Conservation (phyloP, 805 yeast genomes). For the Priceomyces castillae region DNA sequence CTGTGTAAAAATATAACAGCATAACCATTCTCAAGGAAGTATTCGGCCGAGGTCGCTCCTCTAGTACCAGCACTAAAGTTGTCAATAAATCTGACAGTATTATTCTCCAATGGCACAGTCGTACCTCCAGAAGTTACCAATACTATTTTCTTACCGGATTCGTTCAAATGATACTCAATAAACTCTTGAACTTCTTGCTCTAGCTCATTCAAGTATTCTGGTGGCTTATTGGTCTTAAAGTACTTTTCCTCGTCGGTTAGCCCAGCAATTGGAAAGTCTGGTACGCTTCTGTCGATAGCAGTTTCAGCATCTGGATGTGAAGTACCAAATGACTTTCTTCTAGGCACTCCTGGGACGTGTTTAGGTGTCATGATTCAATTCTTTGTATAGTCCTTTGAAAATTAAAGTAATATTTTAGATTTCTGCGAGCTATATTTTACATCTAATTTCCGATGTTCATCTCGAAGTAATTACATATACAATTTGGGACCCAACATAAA, state of each 20-base stretch:
- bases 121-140: slow-evolving; percentile 96
- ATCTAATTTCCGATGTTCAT: neutral
- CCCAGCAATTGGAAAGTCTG: slow-evolving; percentile 76
- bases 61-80: slow-evolving; percentile 97
- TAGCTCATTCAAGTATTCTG: slow-evolving; percentile 66
- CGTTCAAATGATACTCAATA: slow-evolving; percentile 49
- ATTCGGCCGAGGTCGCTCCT: slow-evolving; percentile 95
- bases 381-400: neutral
- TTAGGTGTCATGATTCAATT: slow-evolving; percentile 4
- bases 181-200: slow-evolving; percentile 58
- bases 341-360: slow-evolving; percentile 4
- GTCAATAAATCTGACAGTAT: slow-evolving; percentile 94
- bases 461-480: neutral
- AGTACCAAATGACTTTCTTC: slow-evolving; percentile 39
- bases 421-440: neutral
- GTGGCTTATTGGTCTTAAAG: slow-evolving; percentile 70
- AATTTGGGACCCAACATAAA: neutral
- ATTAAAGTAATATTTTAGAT: too few species aligned
- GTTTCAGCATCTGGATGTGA: slow-evolving; percentile 64
- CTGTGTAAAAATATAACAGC: slow-evolving; percentile 92
- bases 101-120: slow-evolving; percentile 94
- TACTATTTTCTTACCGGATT: slow-evolving; percentile 54
- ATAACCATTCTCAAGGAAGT: slow-evolving; percentile 78
- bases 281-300: slow-evolving; percentile 78
- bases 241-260: slow-evolving; percentile 71